Evolutionary conservation across 176 grass and related monocot genomes (phyloP), one percentile per base, ranked within the genome.

Genomic region (Panicum miliaceum): DNA sequence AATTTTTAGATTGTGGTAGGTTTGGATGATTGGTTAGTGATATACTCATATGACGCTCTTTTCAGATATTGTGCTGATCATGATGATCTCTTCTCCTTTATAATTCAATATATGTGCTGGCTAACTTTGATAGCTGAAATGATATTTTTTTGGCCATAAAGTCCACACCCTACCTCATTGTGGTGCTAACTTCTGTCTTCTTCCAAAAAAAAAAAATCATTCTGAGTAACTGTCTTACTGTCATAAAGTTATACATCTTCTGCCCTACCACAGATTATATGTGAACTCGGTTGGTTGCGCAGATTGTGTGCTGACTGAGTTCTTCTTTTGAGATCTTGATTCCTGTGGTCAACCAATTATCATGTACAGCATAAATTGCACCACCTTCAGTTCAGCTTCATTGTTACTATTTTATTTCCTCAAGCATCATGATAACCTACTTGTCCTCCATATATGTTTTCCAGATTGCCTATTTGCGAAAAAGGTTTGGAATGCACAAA

Each of bases 401-500:
- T 70, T 9, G 6, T 74, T 51, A 53, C 9, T 64, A 15, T 67
- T 45, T 50, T 68, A 46, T 54, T 72, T 71, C 15, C 43, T 82
- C 53, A 26, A 66, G 22, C 27, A 68, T 42, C 36, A 77, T 68
- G 22, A 56, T 38, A 76, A 82, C 7, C 6, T 77, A 71, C 69
- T 77, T 4, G 59, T 35, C 80, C 9, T 60, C 43, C 69, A 68
- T 74, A 32, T 74, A 26, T 86, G 12, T 53, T 75, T 50, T 64
- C 48, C 79, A 98, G 95, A 91, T 68, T 98, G 95, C 64, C 87
- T 98, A 68, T 98, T 98, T 80, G 92, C 90, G 3, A 98, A 93
- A 70, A 98, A 98, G 86, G 95, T 98, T 79, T 94, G 90, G 90
- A 94, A 98, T 91, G 95, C 95, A 18, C 95, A 98, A 89, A 79